Base-by-base conservation (phyloP, 2,329 filamentous ascomycete genomes). In the Xylaria multiplex region DNA sequence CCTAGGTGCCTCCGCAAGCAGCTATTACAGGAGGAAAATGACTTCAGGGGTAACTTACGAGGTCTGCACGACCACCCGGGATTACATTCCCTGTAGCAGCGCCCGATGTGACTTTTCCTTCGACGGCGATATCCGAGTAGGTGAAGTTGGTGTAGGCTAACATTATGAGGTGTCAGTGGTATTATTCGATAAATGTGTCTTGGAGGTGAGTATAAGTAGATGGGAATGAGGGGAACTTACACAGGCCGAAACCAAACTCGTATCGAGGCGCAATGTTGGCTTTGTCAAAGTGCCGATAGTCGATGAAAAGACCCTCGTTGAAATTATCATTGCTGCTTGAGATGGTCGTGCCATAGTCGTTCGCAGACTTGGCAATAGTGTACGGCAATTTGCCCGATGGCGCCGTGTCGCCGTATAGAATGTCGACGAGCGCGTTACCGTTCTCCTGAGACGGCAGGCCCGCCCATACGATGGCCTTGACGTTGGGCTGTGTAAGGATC, bases 391-490 rank as follows among this genome's bases (percentile, higher is more conserved):
- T 83, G 27, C 83, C 83, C 9, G 77, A 81, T 9, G 83, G 83
- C 49, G 74, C 77, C 0, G 76, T 75, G 5, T 76, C 73, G 56
- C 91, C 91, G 76, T 92, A 93, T 7, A 93, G 83, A 24, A 93
- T 82, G 74, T 93, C 91, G 2, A 89, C 88, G 53, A 93, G 86
- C 2, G 90, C 86, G 73, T 93, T 93, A 11, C 91, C 91, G 70
- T 86, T 91, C 78, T 94, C 90, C 73, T 93, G 88, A 35, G 91
- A 91, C 0, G 91, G 91, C 48, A 93, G 81, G 72, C 90, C 91
- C 52, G 90, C 91, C 86, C 90, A 93, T 19, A 93, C 81, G 63
- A 94, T 90, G 43, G 89, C 91, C 55, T 90, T 91, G 69, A 95
- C 86, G 73, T 92, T 93, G 3, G 87, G 86, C 73, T 91, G 83